Conservation (phyloP, 208 protist species). For the Acanthamoeba quina region DNA sequence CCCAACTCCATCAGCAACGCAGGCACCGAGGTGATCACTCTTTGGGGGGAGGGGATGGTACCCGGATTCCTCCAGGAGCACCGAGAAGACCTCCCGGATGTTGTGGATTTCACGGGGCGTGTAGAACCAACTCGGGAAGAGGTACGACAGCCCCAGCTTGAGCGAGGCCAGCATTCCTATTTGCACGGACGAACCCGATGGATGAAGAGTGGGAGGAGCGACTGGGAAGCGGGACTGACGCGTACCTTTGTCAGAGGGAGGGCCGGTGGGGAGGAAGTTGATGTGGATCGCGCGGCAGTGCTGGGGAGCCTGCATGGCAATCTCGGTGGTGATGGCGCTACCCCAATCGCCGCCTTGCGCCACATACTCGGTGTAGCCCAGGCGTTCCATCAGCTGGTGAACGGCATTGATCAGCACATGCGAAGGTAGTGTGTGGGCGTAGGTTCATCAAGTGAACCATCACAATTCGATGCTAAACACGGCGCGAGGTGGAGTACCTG, state of each 20-base stretch:
- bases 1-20: neutral
- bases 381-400: neutral
- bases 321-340: slow-evolving; percentile 8
- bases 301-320: slow-evolving; percentile 17
- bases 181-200: no score
- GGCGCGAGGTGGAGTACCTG: neutral
- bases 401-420: no score
- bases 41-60: neutral
- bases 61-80: neutral
- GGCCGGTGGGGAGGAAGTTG: slow-evolving; percentile 24
- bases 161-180: neutral
- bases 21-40: no score
- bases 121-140: slow-evolving; percentile 24
- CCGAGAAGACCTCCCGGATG: neutral
- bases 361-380: neutral
- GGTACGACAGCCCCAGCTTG: neutral
- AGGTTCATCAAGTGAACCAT: no score
- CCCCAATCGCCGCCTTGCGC: slow-evolving; percentile 67
- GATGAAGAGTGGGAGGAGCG: neutral
- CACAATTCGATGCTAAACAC: no score
- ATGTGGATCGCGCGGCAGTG: slow-evolving; percentile 46
- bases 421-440: no score
- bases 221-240: neutral
- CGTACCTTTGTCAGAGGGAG: neutral
- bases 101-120: neutral